These are phyloP conservation scores for Eremochloa ophiuroides DNA, from an alignment of 176 grass and related monocot species.

Conservation along the genomic window DNA sequence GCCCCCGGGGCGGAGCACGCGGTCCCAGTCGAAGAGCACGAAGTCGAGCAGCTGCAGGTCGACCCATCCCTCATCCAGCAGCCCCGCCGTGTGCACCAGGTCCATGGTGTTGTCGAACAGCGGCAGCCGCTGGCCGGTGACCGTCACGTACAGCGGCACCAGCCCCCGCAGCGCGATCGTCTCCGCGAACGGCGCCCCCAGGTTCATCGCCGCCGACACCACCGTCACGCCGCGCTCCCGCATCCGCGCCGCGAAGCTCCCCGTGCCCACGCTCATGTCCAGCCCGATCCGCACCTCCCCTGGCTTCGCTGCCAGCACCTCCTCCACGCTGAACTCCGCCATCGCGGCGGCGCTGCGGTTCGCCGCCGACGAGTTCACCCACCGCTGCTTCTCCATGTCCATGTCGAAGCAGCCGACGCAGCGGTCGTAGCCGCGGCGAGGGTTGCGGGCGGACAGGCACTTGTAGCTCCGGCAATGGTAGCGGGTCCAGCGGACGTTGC, in stretches of 20 bases:
- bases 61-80: constrained; percentile 71
- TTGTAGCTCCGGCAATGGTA: constrained; percentile 70
- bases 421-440: constrained; percentile 48
- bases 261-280: constrained; percentile 71
- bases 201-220: constrained; percentile 57
- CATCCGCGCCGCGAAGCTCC: constrained; percentile 89
- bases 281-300: constrained; percentile 73
- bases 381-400: constrained; percentile 60
- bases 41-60: constrained; percentile 90
- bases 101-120: constrained; percentile 98
- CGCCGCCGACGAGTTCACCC: constrained; percentile 47
- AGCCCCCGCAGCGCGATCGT: constrained; percentile 74
- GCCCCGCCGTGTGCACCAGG: constrained; percentile 68
- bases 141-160: constrained; percentile 67
- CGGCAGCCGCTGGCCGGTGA: constrained; percentile 64
- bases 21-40: constrained; percentile 93
- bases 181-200: constrained; percentile 85
- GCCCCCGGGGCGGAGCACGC: constrained; percentile 76
- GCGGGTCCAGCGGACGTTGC: constrained; percentile 75
- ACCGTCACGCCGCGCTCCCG: constrained; percentile 62
- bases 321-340: constrained; percentile 55
- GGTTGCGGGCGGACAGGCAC: constrained; percentile 67
- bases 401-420: constrained; percentile 91
- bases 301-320: constrained; percentile 73
- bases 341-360: too few relatives aligned